Percentiles rank a stretch among this genome's conserved stretches.
Evolutionary conservation across 805 yeast genomes (phyloP).

Genomic region (Candida montana): DNA sequence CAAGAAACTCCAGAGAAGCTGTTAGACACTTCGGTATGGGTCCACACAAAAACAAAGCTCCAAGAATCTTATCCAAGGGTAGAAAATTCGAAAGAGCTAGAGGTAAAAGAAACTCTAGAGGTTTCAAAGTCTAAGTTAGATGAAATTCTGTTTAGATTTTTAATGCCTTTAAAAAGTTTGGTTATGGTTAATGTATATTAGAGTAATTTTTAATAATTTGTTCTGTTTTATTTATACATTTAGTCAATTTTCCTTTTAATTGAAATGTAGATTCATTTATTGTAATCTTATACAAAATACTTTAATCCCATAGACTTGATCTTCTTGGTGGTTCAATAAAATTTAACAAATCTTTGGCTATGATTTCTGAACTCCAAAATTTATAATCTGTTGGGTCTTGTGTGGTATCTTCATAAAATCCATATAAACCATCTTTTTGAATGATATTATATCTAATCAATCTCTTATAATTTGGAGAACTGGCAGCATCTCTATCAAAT

Average conservation of each 20-base stretch:
- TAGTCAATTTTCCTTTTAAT: constrained; percentile 14
- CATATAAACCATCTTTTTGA: not conserved
- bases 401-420: not conserved
- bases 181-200: constrained; percentile 18
- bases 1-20: constrained; percentile 98
- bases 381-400: constrained; percentile 7
- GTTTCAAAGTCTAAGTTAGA: constrained; percentile 93
- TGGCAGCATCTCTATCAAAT: constrained; percentile 10
- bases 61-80: constrained; percentile 95
- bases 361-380: constrained; percentile 20
- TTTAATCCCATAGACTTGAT: constrained; percentile 15
- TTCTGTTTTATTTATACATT: constrained; percentile 16
- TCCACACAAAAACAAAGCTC: constrained; percentile 99
- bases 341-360: constrained; percentile 6
- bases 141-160: constrained; percentile 3
- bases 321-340: constrained; percentile 2
- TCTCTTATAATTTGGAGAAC: constrained; percentile 15
- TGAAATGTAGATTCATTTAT: constrained; percentile 3
- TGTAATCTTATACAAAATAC: not conserved
- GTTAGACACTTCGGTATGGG: constrained; percentile 99
- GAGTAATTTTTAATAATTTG: constrained; percentile 11
- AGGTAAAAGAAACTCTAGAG: constrained; percentile 99
- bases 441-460: constrained; percentile 5
- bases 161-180: constrained; percentile 5
- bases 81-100: constrained; percentile 99